Percentiles rank a stretch among this genome's conserved stretches.
Evolutionary conservation across 2,329 filamentous ascomycete species (phyloP).

Genomic region (Botrytis paeoniae): DNA sequence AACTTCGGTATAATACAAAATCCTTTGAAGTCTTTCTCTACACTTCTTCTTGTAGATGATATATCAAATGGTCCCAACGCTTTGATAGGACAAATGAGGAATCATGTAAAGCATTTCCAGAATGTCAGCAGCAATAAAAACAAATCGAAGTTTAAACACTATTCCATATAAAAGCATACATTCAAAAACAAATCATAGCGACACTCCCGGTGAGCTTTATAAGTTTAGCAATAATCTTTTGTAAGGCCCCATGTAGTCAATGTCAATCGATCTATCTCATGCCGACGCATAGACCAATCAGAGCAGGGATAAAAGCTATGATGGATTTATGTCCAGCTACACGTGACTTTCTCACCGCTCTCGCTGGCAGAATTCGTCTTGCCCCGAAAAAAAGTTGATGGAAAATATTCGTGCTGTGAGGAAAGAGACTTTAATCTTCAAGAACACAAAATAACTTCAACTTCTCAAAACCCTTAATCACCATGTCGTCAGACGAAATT

Average conservation of each 20-base stretch:
- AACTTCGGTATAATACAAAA: not conserved
- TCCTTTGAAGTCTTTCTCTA: not conserved
- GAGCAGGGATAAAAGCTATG: not conserved
- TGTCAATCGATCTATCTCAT: too few species aligned
- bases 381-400: conserved; percentile 17
- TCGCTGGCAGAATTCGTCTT: not conserved
- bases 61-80: too few species aligned
- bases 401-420: conserved; percentile 14
- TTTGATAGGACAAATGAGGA: not conserved
- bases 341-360: not conserved
- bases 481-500: conserved; percentile 91
- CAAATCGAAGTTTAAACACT: too few species aligned
- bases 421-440: not conserved
- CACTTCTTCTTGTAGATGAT: too few species aligned
- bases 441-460: conserved; percentile 1
- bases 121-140: not conserved
- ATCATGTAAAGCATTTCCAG: not conserved
- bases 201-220: not conserved
- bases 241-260: not conserved
- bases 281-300: conserved; percentile 1
- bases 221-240: not conserved
- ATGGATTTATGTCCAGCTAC: not conserved
- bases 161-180: too few species aligned
- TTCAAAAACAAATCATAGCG: too few species aligned
- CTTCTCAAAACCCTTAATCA: conserved; percentile 23